Evolutionary conservation across 345 rosid genomes (phyloP).

Genomic region (Pistacia integerrima): DNA sequence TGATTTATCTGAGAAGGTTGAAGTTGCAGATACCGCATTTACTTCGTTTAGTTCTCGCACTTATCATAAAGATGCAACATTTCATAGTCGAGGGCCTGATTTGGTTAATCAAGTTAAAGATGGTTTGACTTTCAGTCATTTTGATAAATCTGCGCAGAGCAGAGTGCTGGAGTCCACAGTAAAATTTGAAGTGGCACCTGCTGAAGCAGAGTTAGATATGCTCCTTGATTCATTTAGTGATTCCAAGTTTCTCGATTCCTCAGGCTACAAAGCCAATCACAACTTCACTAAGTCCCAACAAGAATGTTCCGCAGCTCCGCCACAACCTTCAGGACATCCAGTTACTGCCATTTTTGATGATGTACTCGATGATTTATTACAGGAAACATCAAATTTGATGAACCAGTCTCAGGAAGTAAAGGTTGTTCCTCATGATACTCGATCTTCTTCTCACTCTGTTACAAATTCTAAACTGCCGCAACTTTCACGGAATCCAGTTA

Average conservation of each 20-base stretch:
- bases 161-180: conserved; percentile 8
- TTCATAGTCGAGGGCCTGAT: conserved; percentile 21
- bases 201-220: conserved; percentile 66
- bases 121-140: conserved; percentile 17
- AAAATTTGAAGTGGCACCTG: conserved; percentile 39
- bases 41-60: conserved; percentile 12
- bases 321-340: conserved; percentile 13
- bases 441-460: conserved; percentile 34
- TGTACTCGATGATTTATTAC: conserved; percentile 62
- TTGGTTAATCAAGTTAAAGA: conserved; percentile 22
- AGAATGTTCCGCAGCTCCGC: conserved; percentile 17
- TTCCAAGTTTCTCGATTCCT: conserved; percentile 27
- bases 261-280: conserved; percentile 15
- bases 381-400: conserved; percentile 41
- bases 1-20: conserved; percentile 24
- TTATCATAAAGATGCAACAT: conserved; percentile 5
- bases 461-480: conserved; percentile 33
- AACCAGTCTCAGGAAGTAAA: conserved; percentile 29
- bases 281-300: conserved; percentile 3
- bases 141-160: conserved; percentile 21
- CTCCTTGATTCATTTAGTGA: conserved; percentile 62
- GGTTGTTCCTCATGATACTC: conserved; percentile 6
- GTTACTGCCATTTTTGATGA: conserved; percentile 34
- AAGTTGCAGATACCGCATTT: conserved; percentile 6
- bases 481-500: not conserved